Conservation (phyloP, 2,329 filamentous ascomycete species). For the Grosmannia huntii region DNA sequence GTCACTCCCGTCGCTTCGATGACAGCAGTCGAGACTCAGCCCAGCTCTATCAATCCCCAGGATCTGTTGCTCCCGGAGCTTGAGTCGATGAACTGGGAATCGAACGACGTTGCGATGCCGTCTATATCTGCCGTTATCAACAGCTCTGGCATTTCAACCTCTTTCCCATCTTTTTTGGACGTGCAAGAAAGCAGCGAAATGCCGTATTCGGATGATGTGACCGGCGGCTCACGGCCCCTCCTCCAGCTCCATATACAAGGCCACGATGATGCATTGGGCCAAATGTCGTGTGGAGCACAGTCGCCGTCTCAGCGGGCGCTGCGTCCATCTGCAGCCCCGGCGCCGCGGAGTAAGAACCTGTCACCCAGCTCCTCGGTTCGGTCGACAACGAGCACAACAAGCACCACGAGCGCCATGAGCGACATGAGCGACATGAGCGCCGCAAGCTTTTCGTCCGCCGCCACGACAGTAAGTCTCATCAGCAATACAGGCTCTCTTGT, state of each 20-base stretch:
- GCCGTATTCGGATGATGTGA: background rate
- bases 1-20: background rate
- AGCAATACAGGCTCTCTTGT: constrained; percentile 23
- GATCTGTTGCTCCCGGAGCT: constrained; percentile 19
- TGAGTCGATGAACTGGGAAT: constrained; percentile 19
- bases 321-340: constrained; percentile 12
- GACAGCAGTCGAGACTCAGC: constrained; percentile 5
- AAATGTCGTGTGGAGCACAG: background rate
- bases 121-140: background rate
- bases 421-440: constrained; percentile 11
- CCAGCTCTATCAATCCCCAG: constrained; percentile 19
- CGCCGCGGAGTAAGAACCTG: constrained; percentile 27
- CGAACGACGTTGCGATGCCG: background rate
- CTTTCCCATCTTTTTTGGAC: background rate
- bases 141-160: background rate
- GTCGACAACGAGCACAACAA: constrained; percentile 28
- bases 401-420: constrained; percentile 14
- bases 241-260: constrained; percentile 27
- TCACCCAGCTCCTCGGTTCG: constrained; percentile 35
- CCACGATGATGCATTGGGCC: constrained; percentile 19
- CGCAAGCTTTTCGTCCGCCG: constrained; percentile 15
- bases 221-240: constrained; percentile 15
- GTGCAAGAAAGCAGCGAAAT: background rate
- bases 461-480: constrained; percentile 15
- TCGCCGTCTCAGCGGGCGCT: constrained; percentile 8